These are phyloP conservation scores for Lactarius trivialis DNA, from an alignment of 768 basidiomycete genomes.

Conservation along the genomic window DNA sequence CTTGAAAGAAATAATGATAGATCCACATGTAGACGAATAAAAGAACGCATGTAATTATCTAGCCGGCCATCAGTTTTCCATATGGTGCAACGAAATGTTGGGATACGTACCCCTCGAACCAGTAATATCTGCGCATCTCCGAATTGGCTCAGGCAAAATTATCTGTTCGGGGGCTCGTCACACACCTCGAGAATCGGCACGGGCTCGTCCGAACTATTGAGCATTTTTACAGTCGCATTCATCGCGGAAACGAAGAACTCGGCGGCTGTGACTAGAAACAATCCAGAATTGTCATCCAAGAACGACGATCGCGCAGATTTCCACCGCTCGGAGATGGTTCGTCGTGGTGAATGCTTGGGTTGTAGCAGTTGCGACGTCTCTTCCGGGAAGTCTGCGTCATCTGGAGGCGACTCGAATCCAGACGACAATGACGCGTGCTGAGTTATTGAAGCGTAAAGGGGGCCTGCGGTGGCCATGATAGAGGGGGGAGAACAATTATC, in stretches of 20 bases:
- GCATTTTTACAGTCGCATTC: neutral
- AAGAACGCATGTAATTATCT: conserved; percentile 48
- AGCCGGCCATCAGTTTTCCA: neutral
- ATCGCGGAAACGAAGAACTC: neutral
- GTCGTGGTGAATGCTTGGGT: neutral
- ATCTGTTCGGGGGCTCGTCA: neutral
- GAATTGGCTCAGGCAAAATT: neutral
- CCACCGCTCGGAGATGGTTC: neutral
- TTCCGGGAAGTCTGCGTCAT: neutral
- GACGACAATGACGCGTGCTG: neutral
- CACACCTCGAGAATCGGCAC: neutral
- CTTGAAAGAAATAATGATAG: neutral
- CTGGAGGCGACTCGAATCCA: neutral
- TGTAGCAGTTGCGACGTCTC: neutral
- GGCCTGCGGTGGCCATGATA: neutral
- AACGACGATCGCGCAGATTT: neutral
- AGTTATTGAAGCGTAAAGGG: neutral
- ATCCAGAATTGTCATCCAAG: neutral
- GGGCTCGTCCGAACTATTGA: neutral
- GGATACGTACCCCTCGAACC: conserved; percentile 48
- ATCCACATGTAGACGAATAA: conserved; percentile 45
- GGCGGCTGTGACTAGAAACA: neutral
- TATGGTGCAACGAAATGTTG: neutral
- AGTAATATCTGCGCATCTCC: conserved; percentile 39
- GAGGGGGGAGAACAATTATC: neutral